Evolutionary conservation across 2,329 filamentous ascomycete genomes (phyloP), one percentile per base, ranked within the genome.

Genomic region (Monosporascus sp.): DNA sequence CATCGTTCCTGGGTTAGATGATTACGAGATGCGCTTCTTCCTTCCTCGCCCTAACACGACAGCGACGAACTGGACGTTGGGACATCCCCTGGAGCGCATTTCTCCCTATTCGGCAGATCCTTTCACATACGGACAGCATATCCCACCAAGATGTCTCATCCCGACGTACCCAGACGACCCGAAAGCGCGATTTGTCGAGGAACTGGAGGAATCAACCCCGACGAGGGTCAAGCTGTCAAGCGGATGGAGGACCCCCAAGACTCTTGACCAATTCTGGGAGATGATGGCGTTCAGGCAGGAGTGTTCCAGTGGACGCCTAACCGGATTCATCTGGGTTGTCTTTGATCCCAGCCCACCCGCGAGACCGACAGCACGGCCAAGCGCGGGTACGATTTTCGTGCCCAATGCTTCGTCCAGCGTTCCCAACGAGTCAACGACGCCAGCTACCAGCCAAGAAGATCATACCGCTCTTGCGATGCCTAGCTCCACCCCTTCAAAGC

Each of bases 231-330:
- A 82, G 59, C 78, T 75, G 25, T 72, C 75, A 3, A 88, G 88
- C 0, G 78, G 82, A 52, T 99, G 94, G 94, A 88, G 85, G 66
- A 91, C 88, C 55, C 85, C 97, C 24, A 86, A 81, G 66, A 88
- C 84, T 0, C 74, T 99, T 41, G 89, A 92, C n/a, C 85, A 92
- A 60, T 99, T 99, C 65, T 99, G 94, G 94, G 94, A 99, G 57
- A 88, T 96, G 80, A 97, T 99, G 93, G 87, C 92, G 0, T 97
- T 89, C 66, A 80, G 94, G 52, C 94, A 97, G 68, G 94, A 99
- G 66, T 99, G 94, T 65, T 96, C 92, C 1, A 90, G 91, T 37
- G 95, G 94, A 0, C 81, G 92, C 18, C 79, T 96, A 65, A 95
- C 96, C 0, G 95, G 95, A 0, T 99, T 99, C 61, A 79, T 97